Base-by-base conservation (phyloP, 495 filamentous ascomycete species). In the Parachaetomium inaequale region DNA sequence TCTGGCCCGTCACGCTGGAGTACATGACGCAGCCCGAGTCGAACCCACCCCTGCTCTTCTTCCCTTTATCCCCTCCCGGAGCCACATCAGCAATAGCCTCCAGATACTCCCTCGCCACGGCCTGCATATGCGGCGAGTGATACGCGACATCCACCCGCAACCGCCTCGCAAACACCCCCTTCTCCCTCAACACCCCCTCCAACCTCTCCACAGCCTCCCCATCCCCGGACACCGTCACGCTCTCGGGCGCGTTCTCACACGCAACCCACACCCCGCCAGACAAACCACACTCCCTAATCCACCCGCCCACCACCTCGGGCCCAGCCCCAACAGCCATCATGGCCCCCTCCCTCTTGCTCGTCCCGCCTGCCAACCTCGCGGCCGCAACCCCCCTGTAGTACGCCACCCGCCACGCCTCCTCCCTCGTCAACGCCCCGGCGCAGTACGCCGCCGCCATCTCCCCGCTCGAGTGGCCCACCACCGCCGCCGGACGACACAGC, bases 381-480 rank as follows among this genome's bases (percentile, higher is more conserved):
- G 42, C 42, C 42, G 19, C 42, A 1, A 46, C 42, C 4, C 46
- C 46, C 46, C 46, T 76, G 72, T 64, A 68, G 36, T 68, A 70
- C 36, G 68, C 68, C 4, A 66, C 45, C 6, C 52, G 28, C 36
- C 68, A 66, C n/a, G 68, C 68, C 19, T 68, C 67, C 4, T 63
- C 64, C 25, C 64, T 58, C 2, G 65, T 64, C 2, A 84, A 46
- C 7, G 66, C 63, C 0, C 78, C 77, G 1, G 75, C 71, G 6
- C 75, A 75, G 43, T 79, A 81, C 0, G 80, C 79, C 0, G 78
- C 80, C 0, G 55, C 79, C 56, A 88, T 87, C 66, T 88, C 86
- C 17, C 86, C 85, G 40, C 76, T 81, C 1, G 83, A 86, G 63
- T 88, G 84, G 29, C 86, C 85, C 1, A 85, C 75, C 0, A 86